Evolutionary conservation across 2,329 filamentous ascomycete genomes (phyloP).

Genomic region (Rhynchosporium graminicola): DNA sequence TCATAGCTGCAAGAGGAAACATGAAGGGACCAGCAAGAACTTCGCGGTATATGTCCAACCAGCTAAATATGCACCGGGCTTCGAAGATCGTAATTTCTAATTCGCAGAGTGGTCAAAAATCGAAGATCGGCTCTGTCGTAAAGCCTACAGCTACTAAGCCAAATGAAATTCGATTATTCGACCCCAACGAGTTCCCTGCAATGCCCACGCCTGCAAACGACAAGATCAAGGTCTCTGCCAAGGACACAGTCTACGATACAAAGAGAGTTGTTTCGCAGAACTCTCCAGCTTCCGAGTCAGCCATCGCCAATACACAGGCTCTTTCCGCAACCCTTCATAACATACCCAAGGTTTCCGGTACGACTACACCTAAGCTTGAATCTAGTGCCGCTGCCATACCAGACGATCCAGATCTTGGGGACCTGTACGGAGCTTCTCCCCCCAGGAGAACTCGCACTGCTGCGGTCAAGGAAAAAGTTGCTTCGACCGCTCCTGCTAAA

Average conservation of each 20-base stretch:
- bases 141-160: neutral
- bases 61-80: neutral
- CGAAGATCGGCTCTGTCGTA: neutral
- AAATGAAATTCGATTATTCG: slow-evolving; percentile 2
- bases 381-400: neutral
- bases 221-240: slow-evolving; percentile 1
- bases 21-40: neutral
- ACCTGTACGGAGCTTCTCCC: slow-evolving; percentile 10
- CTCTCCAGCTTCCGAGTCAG: neutral
- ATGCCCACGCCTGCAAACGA: neutral
- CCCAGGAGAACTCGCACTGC: neutral
- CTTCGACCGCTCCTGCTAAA: neutral
- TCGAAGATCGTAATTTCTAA: neutral
- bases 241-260: neutral
- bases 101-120: neutral
- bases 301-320: neutral
- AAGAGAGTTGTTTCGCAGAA: neutral
- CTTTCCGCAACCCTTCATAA: neutral
- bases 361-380: neutral
- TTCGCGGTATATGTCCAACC: neutral
- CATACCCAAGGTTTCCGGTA: neutral
- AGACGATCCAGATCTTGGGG: neutral
- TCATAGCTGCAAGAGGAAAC: neutral
- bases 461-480: neutral
- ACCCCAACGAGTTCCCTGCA: slow-evolving; percentile 8